These are phyloP conservation scores for Vitis labrusca DNA, from an alignment of 164 flowering plant species.

Conservation along the genomic window DNA sequence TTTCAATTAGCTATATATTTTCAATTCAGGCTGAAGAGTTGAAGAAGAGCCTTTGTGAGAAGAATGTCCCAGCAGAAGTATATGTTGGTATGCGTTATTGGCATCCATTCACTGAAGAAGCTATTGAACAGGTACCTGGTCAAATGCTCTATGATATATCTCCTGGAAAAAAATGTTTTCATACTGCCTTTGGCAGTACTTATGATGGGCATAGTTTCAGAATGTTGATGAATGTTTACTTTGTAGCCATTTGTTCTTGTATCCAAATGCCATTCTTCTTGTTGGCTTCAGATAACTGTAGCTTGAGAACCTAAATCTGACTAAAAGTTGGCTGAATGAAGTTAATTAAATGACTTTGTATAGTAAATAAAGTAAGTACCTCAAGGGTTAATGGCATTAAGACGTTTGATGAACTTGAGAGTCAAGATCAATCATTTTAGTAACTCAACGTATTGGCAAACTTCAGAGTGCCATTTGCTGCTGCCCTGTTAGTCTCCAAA, in stretches of 20 bases:
- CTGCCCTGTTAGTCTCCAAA: no score
- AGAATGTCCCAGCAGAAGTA: conserved; percentile 89
- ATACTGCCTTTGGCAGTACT: no score
- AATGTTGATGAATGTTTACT: no score
- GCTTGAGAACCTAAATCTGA: neutral
- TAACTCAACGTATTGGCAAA: no score
- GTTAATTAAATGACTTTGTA: neutral
- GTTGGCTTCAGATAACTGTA: neutral
- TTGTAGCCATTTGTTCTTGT: no score
- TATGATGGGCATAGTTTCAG: no score
- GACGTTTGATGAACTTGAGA: no score
- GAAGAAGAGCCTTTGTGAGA: conserved; percentile 68
- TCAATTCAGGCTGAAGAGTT: conserved; percentile 79
- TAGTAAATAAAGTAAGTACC: no score
- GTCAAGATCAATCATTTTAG: no score
- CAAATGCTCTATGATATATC: neutral
- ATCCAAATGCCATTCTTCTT: neutral
- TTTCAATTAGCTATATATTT: neutral
- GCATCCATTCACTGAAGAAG: conserved; percentile 99
- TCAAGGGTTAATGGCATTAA: no score
- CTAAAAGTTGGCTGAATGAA: neutral
- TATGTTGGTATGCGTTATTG: conserved; percentile 99
- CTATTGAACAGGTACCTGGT: conserved; percentile 71
- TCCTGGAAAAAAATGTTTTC: no score
- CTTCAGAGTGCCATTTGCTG: no score